Conservation (phyloP, 2,329 filamentous ascomycete genomes). For the Aspergillus fumigatiaffinis region DNA sequence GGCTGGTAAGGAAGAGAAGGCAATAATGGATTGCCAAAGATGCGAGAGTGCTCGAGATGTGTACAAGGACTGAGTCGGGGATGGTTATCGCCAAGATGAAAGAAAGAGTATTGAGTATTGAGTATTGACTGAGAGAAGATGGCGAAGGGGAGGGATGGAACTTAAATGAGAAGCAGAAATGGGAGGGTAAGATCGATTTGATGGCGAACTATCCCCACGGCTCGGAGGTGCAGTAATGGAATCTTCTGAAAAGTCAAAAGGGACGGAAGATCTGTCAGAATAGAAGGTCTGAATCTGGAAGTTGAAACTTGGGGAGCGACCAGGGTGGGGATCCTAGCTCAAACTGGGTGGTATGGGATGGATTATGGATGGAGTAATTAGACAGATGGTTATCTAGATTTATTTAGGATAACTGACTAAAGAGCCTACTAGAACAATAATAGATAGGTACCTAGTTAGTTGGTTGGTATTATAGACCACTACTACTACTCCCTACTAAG, state of each 20-base stretch:
- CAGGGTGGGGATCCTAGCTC: background rate
- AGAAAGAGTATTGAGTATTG: conserved; percentile 11
- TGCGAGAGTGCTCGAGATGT: background rate
- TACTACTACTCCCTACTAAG: background rate
- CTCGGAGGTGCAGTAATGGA: background rate
- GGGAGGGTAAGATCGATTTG: conserved; percentile 14
- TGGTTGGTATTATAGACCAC: background rate
- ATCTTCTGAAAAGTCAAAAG: conserved; percentile 1
- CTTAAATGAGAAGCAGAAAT: conserved; percentile 7
- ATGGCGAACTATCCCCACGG: conserved; percentile 11
- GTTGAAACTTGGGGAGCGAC: conserved; percentile 11
- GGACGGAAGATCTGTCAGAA: conserved; percentile 9
- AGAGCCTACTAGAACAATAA: background rate
- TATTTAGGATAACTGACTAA: background rate
- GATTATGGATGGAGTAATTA: background rate
- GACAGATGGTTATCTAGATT: background rate
- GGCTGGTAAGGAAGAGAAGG: background rate
- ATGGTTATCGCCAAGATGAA: conserved; percentile 1
- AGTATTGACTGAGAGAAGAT: conserved; percentile 18
- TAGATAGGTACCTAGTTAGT: background rate
- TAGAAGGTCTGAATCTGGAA: conserved; percentile 3
- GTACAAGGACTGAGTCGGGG: background rate
- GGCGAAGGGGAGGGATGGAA: conserved; percentile 6
- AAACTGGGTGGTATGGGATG: background rate
- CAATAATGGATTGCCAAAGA: conserved; percentile 7